These are phyloP conservation scores for Komagataella pastoris DNA, from an alignment of 805 yeast genomes.

Conservation along the genomic window DNA sequence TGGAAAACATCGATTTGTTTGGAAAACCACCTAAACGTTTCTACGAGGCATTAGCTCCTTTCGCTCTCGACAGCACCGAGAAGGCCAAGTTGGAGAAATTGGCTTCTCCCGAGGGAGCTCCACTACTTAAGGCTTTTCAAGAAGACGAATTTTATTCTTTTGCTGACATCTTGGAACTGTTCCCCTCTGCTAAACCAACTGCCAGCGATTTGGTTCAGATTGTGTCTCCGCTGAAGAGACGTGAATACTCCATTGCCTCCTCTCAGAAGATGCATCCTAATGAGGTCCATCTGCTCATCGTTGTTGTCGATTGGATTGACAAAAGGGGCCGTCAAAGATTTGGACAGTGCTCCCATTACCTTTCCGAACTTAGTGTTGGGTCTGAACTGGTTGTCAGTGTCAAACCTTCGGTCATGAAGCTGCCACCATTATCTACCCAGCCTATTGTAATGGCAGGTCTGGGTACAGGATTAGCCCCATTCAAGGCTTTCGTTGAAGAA, in stretches of 20 bases:
- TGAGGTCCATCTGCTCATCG: slow-evolving; percentile 82
- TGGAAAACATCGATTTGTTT: slow-evolving; percentile 73
- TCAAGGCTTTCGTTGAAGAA: slow-evolving; percentile 94
- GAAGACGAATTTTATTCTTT: slow-evolving; percentile 76
- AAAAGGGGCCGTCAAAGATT: slow-evolving; percentile 71
- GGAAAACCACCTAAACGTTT: slow-evolving; percentile 96
- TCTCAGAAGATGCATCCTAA: slow-evolving; percentile 88
- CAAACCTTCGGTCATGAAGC: slow-evolving; percentile 93
- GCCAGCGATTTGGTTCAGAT: slow-evolving; percentile 56
- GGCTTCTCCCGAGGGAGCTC: slow-evolving; percentile 73
- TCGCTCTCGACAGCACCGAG: slow-evolving; percentile 58
- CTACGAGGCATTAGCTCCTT: slow-evolving; percentile 69
- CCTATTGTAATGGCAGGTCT: slow-evolving; percentile 95
- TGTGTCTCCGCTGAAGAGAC: slow-evolving; percentile 82
- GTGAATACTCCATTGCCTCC: slow-evolving; percentile 96
- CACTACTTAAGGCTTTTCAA: slow-evolving; percentile 67
- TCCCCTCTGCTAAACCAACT: slow-evolving; percentile 70
- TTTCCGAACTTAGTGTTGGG: slow-evolving; percentile 70
- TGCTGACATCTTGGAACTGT: slow-evolving; percentile 69
- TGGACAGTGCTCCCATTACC: slow-evolving; percentile 90
- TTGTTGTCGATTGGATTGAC: slow-evolving; percentile 94
- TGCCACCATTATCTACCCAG: slow-evolving; percentile 76
- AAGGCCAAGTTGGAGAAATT: slow-evolving; percentile 46
- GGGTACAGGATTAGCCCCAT: slow-evolving; percentile 97
- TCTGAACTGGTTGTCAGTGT: slow-evolving; percentile 86